phyloP scores from a whole-genome alignment of 805 yeast genomes.

The Schizosaccharomyces japonicus region DNA sequence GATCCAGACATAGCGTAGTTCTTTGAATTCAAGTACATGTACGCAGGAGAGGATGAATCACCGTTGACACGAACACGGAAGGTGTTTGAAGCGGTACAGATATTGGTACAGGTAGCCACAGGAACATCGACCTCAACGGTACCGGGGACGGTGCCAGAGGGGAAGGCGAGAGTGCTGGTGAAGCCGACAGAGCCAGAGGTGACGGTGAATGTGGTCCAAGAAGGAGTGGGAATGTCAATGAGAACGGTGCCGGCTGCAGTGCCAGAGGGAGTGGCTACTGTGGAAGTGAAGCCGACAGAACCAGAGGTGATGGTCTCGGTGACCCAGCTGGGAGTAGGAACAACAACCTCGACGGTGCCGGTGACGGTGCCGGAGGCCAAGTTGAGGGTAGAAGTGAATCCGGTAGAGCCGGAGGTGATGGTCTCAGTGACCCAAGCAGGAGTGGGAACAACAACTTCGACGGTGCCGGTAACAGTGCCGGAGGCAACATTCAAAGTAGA shows the following conservation, averaged over 20 bases:
- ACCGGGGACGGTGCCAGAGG: neutral
- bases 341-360: neutral
- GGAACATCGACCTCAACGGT: neutral
- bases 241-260: neutral
- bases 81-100: neutral
- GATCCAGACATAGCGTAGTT: neutral
- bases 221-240: neutral
- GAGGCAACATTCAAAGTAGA: neutral
- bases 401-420: neutral
- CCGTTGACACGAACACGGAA: neutral
- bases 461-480: neutral
- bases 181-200: neutral
- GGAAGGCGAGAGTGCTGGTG: neutral
- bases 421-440: neutral
- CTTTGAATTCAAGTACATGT: neutral
- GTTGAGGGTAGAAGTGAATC: neutral
- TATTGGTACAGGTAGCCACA: neutral
- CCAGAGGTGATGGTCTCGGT: neutral
- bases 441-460: neutral
- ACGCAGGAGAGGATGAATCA: neutral
- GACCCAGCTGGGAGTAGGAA: neutral
- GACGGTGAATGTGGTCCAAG: neutral
- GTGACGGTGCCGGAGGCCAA: neutral
- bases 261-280: neutral
- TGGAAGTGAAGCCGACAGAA: neutral